Evolutionary conservation across 495 filamentous ascomycete species (phyloP), one percentile per base, ranked within the genome.

Genomic region (Penicillium malachiteum): DNA sequence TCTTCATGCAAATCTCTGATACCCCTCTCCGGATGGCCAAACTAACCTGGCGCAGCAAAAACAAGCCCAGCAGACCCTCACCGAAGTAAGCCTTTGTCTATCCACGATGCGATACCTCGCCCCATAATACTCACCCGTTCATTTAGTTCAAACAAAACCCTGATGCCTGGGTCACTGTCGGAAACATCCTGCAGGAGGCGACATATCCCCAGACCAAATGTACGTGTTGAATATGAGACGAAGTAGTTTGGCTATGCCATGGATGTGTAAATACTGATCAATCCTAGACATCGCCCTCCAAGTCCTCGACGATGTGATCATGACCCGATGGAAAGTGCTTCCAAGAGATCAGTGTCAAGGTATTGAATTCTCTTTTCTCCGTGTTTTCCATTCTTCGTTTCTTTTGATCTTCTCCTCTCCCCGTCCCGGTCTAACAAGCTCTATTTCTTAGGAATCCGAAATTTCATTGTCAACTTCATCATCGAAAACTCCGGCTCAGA

Each of bases 321-420:
- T 95, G 87, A 99, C 95, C 43, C 86, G 93, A 75, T 97, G 94
- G 95, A 99, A 96, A 74, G 91, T 97, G 41, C 75, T 97, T 53
- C 94, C 95, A 16, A 84, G 90, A 65, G 93, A 96, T 44, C 94
- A 99, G 72, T 95, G 95, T 68, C 85, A 95, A 81, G 92, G 91
- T 90, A 70, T 55, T 69, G 12, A 6, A 3, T 32, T 12, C 16
- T n/a, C 44, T 30, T 7, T n/a, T 34, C 13, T 16, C 42, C 7
- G 11, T 3, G 21, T 26, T 26, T 26, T 26, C 10, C 43, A 17
- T 11, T 7, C 0, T 16, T 21, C 12, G 16, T 44, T 8, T 44
- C 26, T 21, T 21, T 31, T 7, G 10, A 14, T 42, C 32, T 50
- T 35, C 16, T 52, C 52, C 21, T 10, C 26, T n/a, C n/a, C n/a